Evolutionary conservation across 306 rosid species (phyloP).

Genomic region (Cicer chorassanicum): DNA sequence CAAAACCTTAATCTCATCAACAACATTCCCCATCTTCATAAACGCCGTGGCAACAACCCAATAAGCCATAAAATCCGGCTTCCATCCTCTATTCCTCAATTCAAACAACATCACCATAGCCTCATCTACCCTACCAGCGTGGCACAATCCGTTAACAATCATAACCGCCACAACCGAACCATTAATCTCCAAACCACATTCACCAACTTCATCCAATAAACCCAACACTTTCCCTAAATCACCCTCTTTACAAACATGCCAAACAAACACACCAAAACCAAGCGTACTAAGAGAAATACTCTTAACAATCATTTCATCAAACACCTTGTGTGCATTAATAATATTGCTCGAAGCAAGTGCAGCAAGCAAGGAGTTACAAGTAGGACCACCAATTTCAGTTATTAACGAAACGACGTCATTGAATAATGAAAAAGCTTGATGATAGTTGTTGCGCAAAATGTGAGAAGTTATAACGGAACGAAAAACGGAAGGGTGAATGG

Average conservation of each 20-base stretch:
- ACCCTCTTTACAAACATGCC: conserved; percentile 58
- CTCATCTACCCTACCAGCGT: conserved; percentile 60
- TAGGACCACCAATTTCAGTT: conserved; percentile 53
- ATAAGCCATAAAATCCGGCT: conserved; percentile 93
- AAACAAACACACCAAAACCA: conserved; percentile 83
- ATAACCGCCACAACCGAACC: conserved; percentile 76
- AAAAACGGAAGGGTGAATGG: conserved; percentile 57
- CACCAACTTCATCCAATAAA: conserved; percentile 59
- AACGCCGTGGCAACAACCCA: conserved; percentile 72
- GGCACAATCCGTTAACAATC: conserved; percentile 72
- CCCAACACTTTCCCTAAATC: conserved; percentile 53
- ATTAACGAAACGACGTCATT: conserved; percentile 33
- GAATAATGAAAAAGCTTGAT: conserved; percentile 61
- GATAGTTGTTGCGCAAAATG: conserved; percentile 56
- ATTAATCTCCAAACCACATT: conserved; percentile 57
- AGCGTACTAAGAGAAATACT: conserved; percentile 59
- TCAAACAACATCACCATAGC: conserved; percentile 68
- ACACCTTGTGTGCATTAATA: conserved; percentile 62
- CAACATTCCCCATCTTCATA: conserved; percentile 57
- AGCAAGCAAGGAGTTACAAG: conserved; percentile 72
- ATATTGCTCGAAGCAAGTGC: conserved; percentile 72
- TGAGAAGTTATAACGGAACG: conserved; percentile 63
- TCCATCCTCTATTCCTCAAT: conserved; percentile 71
- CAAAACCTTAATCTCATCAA: conserved; percentile 69
- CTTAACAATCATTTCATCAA: conserved; percentile 64